phyloP scores from a whole-genome alignment of 129 eudicot genomes.

The Helianthus annuus region HanXRQr2.0-SUNRISE NC_035447.2:80200257-80200756 shows the following conservation, averaged over 20 bases:
- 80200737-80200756: too few relatives aligned
- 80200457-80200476: slow-evolving; percentile 80
- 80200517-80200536: slow-evolving; percentile 47
- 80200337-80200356: slow-evolving; percentile 60
- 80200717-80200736: too few relatives aligned
- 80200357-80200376: slow-evolving; percentile 29
- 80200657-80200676: too few relatives aligned
- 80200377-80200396: background rate
- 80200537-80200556: background rate
- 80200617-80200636: too few relatives aligned
- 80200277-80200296: slow-evolving; percentile 54
- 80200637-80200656: too few relatives aligned
- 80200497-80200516: slow-evolving; percentile 60
- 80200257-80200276: slow-evolving; percentile 61
- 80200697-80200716: too few relatives aligned
- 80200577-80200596: background rate
- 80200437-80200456: slow-evolving; percentile 81
- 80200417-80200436: slow-evolving; percentile 16
- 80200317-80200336: slow-evolving; percentile 55
- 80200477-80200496: slow-evolving; percentile 58
- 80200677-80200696: too few relatives aligned
- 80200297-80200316: slow-evolving; percentile 65
- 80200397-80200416: slow-evolving; percentile 19
- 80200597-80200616: background rate
- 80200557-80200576: background rate